Conservation (phyloP, 371 early-diverging fungal genomes). For the Mucor circinelloides region DNA sequence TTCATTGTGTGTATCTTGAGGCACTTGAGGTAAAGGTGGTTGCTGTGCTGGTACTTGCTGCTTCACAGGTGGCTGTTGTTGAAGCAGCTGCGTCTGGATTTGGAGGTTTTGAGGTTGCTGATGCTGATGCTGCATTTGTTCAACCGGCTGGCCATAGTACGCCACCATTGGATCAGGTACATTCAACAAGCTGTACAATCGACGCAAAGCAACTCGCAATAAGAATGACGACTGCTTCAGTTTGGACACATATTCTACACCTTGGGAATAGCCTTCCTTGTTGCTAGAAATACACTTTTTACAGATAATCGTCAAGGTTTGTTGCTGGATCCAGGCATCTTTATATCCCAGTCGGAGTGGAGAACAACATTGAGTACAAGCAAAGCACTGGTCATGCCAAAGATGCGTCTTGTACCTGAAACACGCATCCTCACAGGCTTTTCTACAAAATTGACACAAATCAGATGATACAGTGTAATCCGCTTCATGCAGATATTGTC, state of each 20-base stretch:
- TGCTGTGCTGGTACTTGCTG: not conserved
- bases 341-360: constrained; percentile 57
- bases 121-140: constrained; percentile 8
- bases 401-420: constrained; percentile 58
- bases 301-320: constrained; percentile 51
- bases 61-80: not conserved
- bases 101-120: not conserved
- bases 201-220: constrained; percentile 78
- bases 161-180: constrained; percentile 44
- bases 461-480: constrained; percentile 60
- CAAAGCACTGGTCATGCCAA: constrained; percentile 86
- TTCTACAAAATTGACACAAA: constrained; percentile 73
- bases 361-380: constrained; percentile 66
- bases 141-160: constrained; percentile 15
- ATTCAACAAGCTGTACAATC: constrained; percentile 79
- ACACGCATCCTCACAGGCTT: constrained; percentile 85
- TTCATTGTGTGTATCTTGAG: constrained; percentile 30
- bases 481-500: constrained; percentile 17
- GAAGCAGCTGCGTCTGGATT: not conserved
- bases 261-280: constrained; percentile 33
- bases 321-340: constrained; percentile 47
- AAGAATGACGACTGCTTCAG: constrained; percentile 91
- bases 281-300: constrained; percentile 37
- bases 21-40: constrained; percentile 2
- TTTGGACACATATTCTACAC: constrained; percentile 81